Percentiles rank a stretch among this genome's conserved stretches.
Conservation (phyloP, 306 rosid species). For the Malus orientalis region DNA sequence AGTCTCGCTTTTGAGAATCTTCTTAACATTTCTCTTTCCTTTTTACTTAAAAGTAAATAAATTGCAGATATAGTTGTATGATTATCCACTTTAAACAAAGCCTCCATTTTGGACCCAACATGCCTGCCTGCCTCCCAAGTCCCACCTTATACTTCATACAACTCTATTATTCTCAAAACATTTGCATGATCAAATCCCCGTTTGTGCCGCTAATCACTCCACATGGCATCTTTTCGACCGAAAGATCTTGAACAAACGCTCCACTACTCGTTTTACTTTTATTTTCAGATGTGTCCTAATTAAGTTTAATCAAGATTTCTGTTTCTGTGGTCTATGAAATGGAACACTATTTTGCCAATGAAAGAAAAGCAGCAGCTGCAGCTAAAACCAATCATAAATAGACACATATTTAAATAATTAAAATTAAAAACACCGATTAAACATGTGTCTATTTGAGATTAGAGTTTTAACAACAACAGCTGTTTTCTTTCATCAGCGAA, state of each 20-base stretch:
- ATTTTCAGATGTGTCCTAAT: not conserved
- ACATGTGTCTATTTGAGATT: too few species aligned
- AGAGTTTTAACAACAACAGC: too few species aligned
- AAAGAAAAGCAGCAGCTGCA: too few species aligned
- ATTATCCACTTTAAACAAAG: slow-evolving; percentile 68
- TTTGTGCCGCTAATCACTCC: slow-evolving; percentile 43
- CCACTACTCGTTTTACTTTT: not conserved
- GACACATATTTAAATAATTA: too few species aligned
- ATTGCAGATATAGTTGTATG: not conserved
- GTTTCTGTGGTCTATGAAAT: slow-evolving; percentile 11
- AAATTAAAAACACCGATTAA: too few species aligned
- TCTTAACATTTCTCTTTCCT: too few species aligned
- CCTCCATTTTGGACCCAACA: slow-evolving; percentile 76
- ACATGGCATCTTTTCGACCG: slow-evolving; percentile 35
- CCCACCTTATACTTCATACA: slow-evolving; percentile 2
- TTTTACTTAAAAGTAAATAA: too few species aligned
- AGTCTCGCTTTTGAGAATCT: too few species aligned
- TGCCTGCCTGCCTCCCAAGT: slow-evolving; percentile 14
- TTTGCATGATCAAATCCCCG: slow-evolving; percentile 19
- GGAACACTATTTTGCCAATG: not conserved
- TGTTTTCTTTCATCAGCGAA: too few species aligned
- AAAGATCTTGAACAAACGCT: slow-evolving; percentile 9
- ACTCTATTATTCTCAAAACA: slow-evolving; percentile 18
- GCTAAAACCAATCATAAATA: too few species aligned
- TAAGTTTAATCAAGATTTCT: not conserved